Base-by-base conservation (phyloP, 78 protist species). In the Andalucia godoyi region DNA sequence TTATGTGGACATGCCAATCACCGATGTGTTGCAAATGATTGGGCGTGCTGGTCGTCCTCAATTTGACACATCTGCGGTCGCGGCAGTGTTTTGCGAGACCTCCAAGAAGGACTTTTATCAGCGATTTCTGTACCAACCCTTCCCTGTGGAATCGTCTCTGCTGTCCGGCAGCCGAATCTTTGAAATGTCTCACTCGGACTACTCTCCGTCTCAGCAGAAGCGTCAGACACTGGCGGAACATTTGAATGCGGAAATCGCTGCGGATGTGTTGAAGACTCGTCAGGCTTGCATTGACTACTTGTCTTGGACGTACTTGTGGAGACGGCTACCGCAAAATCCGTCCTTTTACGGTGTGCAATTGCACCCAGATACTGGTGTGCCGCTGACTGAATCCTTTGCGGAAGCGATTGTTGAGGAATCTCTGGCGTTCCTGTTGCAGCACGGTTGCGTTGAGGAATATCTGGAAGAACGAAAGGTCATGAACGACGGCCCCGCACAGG, bases 21-120 rank as follows among this genome's bases (percentile, higher is more conserved):
- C 98, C 6, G 99, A 96, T 53, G 90, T 97, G 27, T 85, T 97
- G 32, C 99, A 97, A 79, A 97, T 97, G 99, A 94, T 90, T 79
- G 99, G 99, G 25, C 82, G 99, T 12, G 99, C 99, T 0, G 99
- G 99, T n/a, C 70, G 98, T 21, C 98, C 98, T n/a, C 98, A 95
- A 66, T 95, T 72, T 66, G 99, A 97, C 58, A 70, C 66, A 21
- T 30, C 41, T 12, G 80, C 66, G 5, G 25, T 45, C 55, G 91
- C 88, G 0, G 84, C 81, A 30, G 79, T 95, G 43, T 36, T 94
- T 53, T 84, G 77, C 2, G 88, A 91, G 53, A 95, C 85, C 45
- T 77, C 84, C 21, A 92, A 93, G 78, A 94, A 93, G 79, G 43
- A 78, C 43, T 95, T 91, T 32, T 97, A 95, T 83, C 66, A 82